Base-by-base conservation (phyloP, 768 basidiomycete genomes). In the Tricholoma terreum region DNA sequence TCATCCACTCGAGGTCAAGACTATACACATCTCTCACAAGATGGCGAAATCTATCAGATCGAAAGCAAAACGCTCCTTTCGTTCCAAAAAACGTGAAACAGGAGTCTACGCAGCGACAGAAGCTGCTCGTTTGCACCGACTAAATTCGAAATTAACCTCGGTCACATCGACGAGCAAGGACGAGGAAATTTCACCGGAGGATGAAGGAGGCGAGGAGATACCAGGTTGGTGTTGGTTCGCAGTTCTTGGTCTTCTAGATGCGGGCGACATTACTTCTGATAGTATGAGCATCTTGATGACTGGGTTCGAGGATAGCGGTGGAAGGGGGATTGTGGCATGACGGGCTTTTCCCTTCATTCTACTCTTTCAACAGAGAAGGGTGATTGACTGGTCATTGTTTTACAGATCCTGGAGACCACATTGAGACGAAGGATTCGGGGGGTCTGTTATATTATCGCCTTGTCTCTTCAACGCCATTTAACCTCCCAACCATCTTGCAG, bases 41-140 rank as follows among this genome's bases (percentile, higher is more conserved):
- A 92, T 94, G 91, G 91, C 88, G 42, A 94, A 94, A 78, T 92
- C 90, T 43, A 80, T 83, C 38, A 78, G 92, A 66, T 90, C 90
- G 6, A 94, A 94, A 74, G 79, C 82, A 49, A 94, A 93, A 68
- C 87, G 92, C 30, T 73, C 81, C 12, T 90, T 83, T 71, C 87
- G 91, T 62, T 77, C 85, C 12, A 86, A 88, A 64, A 93, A 93
- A 71, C 84, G 91, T 58, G 81, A 86, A 66, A 71, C 73, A 43
- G 86, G 90, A 54, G 80, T 89, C 54, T 93, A 89, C 65, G 90
- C 91, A 48, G 91, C 80, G 1, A 77, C 83, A 8, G 86, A 89
- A 60, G 90, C 91, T 17, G 90, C 87, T 38, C 86, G 92, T 36
- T 75, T 93, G 34, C 72, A 87, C 58, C 81, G 92, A 58, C 79